phyloP scores from a whole-genome alignment of 352 stramenopile species.

The Globisporangium apiculatum region DNA sequence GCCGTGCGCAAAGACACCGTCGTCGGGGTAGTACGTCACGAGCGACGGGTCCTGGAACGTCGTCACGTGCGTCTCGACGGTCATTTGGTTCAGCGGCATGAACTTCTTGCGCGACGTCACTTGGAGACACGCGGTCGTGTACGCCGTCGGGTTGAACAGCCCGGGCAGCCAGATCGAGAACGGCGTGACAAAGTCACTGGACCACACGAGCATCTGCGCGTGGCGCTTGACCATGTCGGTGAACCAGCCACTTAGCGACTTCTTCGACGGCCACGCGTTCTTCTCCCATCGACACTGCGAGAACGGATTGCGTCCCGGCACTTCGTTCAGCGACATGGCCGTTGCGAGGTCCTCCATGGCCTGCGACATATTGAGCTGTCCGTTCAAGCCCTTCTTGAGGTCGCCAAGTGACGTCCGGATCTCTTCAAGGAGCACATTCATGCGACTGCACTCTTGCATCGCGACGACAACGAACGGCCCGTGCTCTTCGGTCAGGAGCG shows the following conservation, averaged over 20 bases:
- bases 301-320: conserved; percentile 93
- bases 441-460: conserved; percentile 92
- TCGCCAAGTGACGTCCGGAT: conserved; percentile 89
- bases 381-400: conserved; percentile 94
- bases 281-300: conserved; percentile 95
- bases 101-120: conserved; percentile 90
- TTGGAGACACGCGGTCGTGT: conserved; percentile 94
- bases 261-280: conserved; percentile 93
- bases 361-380: conserved; percentile 94
- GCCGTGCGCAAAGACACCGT: conserved; percentile 94
- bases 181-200: conserved; percentile 87
- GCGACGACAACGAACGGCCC: conserved; percentile 93
- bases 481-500: conserved; percentile 83
- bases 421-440: conserved; percentile 92
- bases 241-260: conserved; percentile 90
- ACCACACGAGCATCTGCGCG: conserved; percentile 85
- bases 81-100: conserved; percentile 94
- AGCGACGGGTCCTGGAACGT: conserved; percentile 86
- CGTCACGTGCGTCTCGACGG: conserved; percentile 94
- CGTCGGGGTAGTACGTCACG: conserved; percentile 75
- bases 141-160: conserved; percentile 94
- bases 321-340: conserved; percentile 90
- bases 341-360: conserved; percentile 92
- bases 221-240: conserved; percentile 91
- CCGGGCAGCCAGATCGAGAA: conserved; percentile 94